These are phyloP conservation scores for Epichloe elymi DNA, from an alignment of 2,329 filamentous ascomycete species.

Conservation along the genomic window DNA sequence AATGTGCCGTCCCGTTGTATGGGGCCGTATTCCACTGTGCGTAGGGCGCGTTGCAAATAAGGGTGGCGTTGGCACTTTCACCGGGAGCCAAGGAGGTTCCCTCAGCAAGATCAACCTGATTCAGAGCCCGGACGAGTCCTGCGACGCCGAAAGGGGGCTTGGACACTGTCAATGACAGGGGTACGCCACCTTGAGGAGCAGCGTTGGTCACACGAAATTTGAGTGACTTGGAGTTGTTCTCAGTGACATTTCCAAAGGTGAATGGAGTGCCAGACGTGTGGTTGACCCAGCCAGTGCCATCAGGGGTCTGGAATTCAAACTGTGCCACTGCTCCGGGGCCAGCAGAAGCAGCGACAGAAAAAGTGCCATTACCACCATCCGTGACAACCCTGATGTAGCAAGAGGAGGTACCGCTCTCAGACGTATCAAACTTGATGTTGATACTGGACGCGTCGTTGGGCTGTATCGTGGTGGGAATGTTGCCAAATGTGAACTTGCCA, in stretches of 20 bases:
- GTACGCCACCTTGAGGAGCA: conserved; percentile 29
- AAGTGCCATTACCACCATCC: conserved; percentile 32
- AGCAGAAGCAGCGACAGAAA: conserved; percentile 35
- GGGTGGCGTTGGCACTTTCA: conserved; percentile 34
- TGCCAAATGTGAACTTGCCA: conserved; percentile 34
- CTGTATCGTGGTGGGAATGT: conserved; percentile 30
- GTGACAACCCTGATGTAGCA: conserved; percentile 35
- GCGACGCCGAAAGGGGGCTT: conserved; percentile 44
- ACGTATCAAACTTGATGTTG: conserved; percentile 33
- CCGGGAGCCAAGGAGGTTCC: conserved; percentile 37
- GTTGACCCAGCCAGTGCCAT: conserved; percentile 36
- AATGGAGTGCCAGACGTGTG: conserved; percentile 32
- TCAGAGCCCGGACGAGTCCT: conserved; percentile 40
- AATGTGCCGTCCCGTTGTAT: conserved; percentile 33
- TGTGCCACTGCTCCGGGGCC: conserved; percentile 35
- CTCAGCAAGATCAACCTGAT: conserved; percentile 44
- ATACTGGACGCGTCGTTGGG: conserved; percentile 27
- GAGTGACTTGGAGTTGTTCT: conserved; percentile 34
- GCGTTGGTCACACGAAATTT: conserved; percentile 41
- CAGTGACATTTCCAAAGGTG: conserved; percentile 40
- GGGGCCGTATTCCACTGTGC: conserved; percentile 42
- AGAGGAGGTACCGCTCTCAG: conserved; percentile 31
- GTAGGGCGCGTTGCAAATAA: conserved; percentile 44
- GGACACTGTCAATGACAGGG: conserved; percentile 42
- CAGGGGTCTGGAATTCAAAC: conserved; percentile 40